Percentiles rank a stretch among this genome's conserved stretches.
phyloP scores from a whole-genome alignment of 805 yeast species.

The Starmerella apicola region DNA sequence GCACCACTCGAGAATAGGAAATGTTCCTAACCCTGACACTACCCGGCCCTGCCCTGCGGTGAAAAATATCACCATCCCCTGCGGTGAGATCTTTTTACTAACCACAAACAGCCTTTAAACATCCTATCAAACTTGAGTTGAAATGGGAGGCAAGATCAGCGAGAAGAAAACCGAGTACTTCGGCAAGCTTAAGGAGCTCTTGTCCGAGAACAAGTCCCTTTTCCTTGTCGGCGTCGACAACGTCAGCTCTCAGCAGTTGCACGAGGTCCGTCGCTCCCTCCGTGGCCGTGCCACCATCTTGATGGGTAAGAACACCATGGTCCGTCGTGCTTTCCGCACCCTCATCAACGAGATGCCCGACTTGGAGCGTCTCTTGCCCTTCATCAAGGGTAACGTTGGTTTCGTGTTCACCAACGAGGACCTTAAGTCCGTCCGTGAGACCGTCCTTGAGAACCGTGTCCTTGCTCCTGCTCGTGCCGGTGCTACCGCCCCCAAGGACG shows the following conservation, averaged over 20 bases:
- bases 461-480: constrained; percentile 99
- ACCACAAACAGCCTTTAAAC: constrained; percentile 26
- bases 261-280: constrained; percentile 94
- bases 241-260: constrained; percentile 99
- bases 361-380: constrained; percentile 87
- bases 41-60: neutral
- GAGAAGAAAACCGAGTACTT: constrained; percentile 95
- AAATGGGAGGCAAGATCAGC: constrained; percentile 86
- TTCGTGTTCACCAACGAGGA: constrained; percentile 97
- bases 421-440: constrained; percentile 84
- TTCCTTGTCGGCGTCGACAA: constrained; percentile 99
- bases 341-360: constrained; percentile 90
- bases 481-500: constrained; percentile 97
- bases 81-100: neutral
- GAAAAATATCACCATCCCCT: neutral
- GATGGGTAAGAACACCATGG: constrained; percentile 99
- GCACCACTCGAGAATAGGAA: neutral
- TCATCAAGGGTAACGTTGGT: constrained; percentile 97
- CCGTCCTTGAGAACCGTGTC: constrained; percentile 80
- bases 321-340: constrained; percentile 98
- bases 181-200: constrained; percentile 83
- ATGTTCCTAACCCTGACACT: neutral
- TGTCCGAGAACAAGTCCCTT: constrained; percentile 95
- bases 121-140: constrained; percentile 48
- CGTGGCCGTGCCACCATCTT: constrained; percentile 91